Evolutionary conservation across 257 asterid genomes (phyloP).

Genomic region (Rauvolfia tetraphylla): DNA sequence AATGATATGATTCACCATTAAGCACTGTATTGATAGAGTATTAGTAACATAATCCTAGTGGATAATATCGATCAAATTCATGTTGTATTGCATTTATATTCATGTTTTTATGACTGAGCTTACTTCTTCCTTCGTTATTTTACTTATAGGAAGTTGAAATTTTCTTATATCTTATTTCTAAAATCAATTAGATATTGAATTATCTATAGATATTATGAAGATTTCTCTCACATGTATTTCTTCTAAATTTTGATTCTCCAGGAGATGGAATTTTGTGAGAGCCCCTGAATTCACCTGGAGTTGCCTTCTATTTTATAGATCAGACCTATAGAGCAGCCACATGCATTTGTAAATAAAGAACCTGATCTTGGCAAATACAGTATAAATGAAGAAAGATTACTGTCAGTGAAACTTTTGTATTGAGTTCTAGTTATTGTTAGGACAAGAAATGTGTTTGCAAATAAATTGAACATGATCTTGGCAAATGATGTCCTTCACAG

Average conservation of each 20-base stretch:
- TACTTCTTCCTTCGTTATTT: background rate
- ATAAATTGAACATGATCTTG: background rate
- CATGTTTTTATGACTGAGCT: background rate
- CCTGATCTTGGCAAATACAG: slow-evolving; percentile 3
- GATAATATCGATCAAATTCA: background rate
- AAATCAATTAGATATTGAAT: background rate
- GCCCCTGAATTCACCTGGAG: slow-evolving; percentile 11
- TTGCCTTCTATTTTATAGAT: background rate
- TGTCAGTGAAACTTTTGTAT: background rate
- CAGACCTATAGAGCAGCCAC: background rate
- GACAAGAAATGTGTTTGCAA: background rate
- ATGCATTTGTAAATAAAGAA: slow-evolving; percentile 14
- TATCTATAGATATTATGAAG: background rate
- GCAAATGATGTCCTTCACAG: background rate
- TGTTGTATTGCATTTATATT: background rate
- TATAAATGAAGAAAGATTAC: background rate
- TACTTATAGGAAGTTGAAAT: background rate
- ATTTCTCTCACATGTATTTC: background rate
- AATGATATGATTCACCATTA: background rate
- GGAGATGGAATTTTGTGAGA: slow-evolving; percentile 22
- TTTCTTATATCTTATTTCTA: background rate
- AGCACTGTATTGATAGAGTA: background rate
- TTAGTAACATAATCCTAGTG: background rate
- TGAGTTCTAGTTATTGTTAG: background rate
- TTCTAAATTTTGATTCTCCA: background rate